A percentile compares a stretch with the other conserved stretches of the same genome.
Conservation (phyloP, 2,329 filamentous ascomycete genomes). For the Ophiocordyceps unilateralis region DNA sequence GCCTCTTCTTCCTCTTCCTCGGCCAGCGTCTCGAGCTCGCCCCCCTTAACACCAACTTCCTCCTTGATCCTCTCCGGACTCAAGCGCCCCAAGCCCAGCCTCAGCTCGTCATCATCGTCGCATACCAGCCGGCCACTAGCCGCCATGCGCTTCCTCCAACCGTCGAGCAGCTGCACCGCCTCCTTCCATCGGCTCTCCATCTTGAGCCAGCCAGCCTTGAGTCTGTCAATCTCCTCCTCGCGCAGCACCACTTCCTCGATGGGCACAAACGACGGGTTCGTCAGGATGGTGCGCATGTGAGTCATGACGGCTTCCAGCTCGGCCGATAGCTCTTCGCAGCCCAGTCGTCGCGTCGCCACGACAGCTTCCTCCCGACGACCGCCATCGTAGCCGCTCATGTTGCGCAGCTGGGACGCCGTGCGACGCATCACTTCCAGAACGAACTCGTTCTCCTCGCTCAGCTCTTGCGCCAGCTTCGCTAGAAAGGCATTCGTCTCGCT, state of each 20-base stretch:
- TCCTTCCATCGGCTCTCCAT: slow-evolving; percentile 89
- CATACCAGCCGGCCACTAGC: slow-evolving; percentile 53
- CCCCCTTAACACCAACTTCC: slow-evolving; percentile 18
- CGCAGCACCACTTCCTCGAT: slow-evolving; percentile 87
- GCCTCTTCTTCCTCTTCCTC: slow-evolving; percentile 24
- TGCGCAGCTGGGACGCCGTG: slow-evolving; percentile 53
- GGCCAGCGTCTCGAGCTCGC: slow-evolving; percentile 27
- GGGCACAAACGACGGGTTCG: slow-evolving; percentile 90
- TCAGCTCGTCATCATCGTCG: slow-evolving; percentile 37
- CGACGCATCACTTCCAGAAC: slow-evolving; percentile 55
- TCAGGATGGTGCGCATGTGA: slow-evolving; percentile 69
- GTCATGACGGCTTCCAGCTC: slow-evolving; percentile 66
- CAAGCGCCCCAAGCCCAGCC: slow-evolving; percentile 44
- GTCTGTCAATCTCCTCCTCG: slow-evolving; percentile 72
- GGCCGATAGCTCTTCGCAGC: slow-evolving; percentile 47
- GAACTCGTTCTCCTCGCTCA: slow-evolving; percentile 85
- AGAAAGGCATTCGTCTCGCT: slow-evolving; percentile 86
- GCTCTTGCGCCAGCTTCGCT: slow-evolving; percentile 61
- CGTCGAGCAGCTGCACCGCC: slow-evolving; percentile 76
- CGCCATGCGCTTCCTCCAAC: slow-evolving; percentile 73
- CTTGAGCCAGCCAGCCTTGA: slow-evolving; percentile 77
- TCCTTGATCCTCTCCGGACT: slow-evolving; percentile 39
- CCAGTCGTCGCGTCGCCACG: slow-evolving; percentile 19
- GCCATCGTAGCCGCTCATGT: slow-evolving; percentile 44
- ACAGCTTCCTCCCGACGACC: no score